Percentiles rank a stretch among this genome's conserved stretches.
Evolutionary conservation across 352 stramenopile genomes (phyloP).

Genomic region (Phytophthora sp.): DNA sequence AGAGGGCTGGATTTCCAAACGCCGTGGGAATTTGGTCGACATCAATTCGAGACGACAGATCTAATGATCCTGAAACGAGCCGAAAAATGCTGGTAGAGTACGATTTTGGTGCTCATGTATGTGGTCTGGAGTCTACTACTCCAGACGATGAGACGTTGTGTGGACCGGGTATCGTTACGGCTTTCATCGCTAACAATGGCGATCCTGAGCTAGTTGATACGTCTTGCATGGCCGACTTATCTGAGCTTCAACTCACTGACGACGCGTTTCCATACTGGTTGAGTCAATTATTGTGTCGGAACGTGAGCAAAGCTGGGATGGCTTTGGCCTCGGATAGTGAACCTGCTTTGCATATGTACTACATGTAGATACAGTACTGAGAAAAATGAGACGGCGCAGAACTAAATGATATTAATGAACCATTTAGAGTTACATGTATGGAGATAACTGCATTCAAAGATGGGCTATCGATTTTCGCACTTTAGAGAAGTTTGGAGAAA

Average conservation of each 20-base stretch:
- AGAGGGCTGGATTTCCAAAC: constrained; percentile 54
- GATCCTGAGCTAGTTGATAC: constrained; percentile 39
- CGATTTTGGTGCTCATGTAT: constrained; percentile 48
- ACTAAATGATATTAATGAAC: no score
- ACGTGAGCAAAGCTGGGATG: constrained; percentile 11
- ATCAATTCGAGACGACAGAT: constrained; percentile 33
- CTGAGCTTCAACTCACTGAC: constrained; percentile 30
- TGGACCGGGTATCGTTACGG: constrained; percentile 43
- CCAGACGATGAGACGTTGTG: constrained; percentile 36
- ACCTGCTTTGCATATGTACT: no score
- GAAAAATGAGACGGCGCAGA: no score
- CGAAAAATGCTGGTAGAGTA: constrained; percentile 54
- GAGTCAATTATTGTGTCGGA: constrained; percentile 22
- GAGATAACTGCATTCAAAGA: not conserved
- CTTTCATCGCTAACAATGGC: constrained; percentile 37
- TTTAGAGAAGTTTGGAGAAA: no score
- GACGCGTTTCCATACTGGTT: constrained; percentile 25
- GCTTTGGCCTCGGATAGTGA: not conserved
- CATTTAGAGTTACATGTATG: no score
- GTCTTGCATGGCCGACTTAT: constrained; percentile 45
- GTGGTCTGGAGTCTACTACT: constrained; percentile 36
- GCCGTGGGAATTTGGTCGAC: constrained; percentile 42
- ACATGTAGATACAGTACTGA: no score
- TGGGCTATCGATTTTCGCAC: no score
- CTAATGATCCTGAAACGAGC: constrained; percentile 25